phyloP scores from a whole-genome alignment of 352 stramenopile genomes.

The Poterioochromonas sp. region DNA sequence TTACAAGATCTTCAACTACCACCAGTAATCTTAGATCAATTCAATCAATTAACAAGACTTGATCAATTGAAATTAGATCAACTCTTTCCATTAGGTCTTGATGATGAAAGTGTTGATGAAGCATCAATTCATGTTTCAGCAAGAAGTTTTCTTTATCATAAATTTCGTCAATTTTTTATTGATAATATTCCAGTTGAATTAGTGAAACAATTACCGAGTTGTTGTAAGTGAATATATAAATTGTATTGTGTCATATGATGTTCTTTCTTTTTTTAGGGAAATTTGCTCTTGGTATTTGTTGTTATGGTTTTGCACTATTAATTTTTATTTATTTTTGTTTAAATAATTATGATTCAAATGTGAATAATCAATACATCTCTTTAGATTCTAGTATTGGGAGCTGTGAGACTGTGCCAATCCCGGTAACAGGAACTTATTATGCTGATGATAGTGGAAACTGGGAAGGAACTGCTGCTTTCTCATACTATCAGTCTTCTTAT shows the following conservation, averaged over 20 bases:
- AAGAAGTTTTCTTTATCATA: background rate
- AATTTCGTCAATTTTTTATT: background rate
- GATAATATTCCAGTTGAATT: background rate
- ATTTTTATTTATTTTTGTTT: background rate
- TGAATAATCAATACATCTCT: background rate
- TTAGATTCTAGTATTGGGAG: background rate
- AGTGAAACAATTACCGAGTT: background rate
- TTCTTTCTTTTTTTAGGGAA: no score
- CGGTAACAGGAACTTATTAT: background rate
- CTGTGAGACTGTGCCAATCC: background rate
- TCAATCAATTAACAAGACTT: no score
- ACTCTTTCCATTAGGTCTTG: no score
- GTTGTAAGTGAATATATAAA: background rate
- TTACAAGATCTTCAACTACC: no score
- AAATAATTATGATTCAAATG: background rate
- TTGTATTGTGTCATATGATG: no score
- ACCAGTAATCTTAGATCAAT: no score
- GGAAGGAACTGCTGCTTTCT: background rate
- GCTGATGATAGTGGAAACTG: background rate
- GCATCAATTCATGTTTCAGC: no score
- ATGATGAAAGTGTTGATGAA: no score
- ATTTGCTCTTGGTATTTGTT: no score
- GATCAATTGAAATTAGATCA: no score
- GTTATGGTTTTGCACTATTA: background rate
- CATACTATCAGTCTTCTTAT: background rate